A percentile compares a stretch with the other conserved stretches of the same genome.
These are phyloP conservation scores for Clitopilus hobsonii DNA, from an alignment of 768 basidiomycete species.

Conservation along the genomic window DNA sequence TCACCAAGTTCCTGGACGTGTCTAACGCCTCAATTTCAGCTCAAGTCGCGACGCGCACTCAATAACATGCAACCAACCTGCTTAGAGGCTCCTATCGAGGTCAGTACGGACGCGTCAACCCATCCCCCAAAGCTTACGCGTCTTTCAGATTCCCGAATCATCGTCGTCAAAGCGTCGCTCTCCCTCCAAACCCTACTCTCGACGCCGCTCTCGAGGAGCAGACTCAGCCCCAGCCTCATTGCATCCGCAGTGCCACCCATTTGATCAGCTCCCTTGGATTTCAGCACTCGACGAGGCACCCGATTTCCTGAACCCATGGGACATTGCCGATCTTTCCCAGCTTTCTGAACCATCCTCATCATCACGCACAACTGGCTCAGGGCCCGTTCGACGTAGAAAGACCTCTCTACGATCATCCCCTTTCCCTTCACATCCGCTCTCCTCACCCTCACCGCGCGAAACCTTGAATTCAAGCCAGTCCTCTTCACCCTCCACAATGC, in stretches of 20 bases:
- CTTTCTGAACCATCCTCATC: constrained; percentile 27
- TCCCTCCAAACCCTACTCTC: not conserved
- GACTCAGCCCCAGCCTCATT: not conserved
- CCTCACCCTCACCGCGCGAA: constrained; percentile 1
- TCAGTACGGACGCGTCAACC: not conserved
- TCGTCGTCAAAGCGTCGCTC: not conserved
- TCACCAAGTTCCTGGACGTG: not conserved
- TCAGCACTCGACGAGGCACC: constrained; percentile 47
- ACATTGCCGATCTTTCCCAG: constrained; percentile 67
- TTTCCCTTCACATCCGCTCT: constrained; percentile 19
- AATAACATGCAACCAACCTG: not conserved
- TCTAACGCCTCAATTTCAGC: not conserved
- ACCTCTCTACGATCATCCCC: constrained; percentile 47
- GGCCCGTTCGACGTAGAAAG: constrained; percentile 60
- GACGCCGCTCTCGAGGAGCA: not conserved
- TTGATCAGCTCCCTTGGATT: constrained; percentile 70
- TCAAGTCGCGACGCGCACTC: not conserved
- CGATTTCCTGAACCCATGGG: constrained; percentile 36
- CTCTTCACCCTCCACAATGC: not conserved
- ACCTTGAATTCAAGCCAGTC: not conserved
- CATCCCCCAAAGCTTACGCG: not conserved
- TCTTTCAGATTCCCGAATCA: not conserved
- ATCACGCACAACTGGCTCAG: constrained; percentile 15
- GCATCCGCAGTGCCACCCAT: constrained; percentile 21
- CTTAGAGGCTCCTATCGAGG: not conserved